Evolutionary conservation across 306 rosid genomes (phyloP), one percentile per base, ranked within the genome.

Genomic region (Prunus dulcis): DNA sequence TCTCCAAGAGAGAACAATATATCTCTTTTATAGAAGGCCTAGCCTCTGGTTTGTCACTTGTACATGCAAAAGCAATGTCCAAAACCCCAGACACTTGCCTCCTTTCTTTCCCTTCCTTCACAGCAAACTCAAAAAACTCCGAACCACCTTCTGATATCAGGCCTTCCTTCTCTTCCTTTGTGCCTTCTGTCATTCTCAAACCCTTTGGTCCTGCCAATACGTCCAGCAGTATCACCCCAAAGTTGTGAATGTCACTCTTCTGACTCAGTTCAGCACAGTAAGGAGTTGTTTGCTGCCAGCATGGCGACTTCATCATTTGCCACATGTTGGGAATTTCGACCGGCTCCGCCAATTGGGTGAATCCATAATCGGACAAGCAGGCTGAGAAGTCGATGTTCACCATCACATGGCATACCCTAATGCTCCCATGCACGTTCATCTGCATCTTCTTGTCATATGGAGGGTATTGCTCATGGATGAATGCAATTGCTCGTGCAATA

Each of bases 331-430:
- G 19, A 49, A 67, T 13, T 15, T 73, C 75, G 3, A 47, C 75
- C 8, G 10, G 55, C 69, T 73, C 56, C 0, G 79, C 83, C 46
- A 79, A 12, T 23, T 79, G 83, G 62, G 78, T 43, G 17, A 73
- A 46, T 22, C 79, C 75, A 47, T 80, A 80, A 22, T 80, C 71
- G 1, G 83, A 73, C 64, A 80, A 57, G 63, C 75, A 34, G 23
- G 79, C 71, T 1, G 83, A 80, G 75, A 80, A 73, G 77, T 74
- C 79, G 18, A 65, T 19, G 58, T 67, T 80, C 30, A 80, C 66
- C 53, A 80, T 49, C 15, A 80, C 64, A 30, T 80, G 74, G 17
- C 76, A 67, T 38, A 75, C 57, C 71, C 75, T 60, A 62, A 80
- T 25, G 64, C 67, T 74, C 63, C 79, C 79, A 17, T 80, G 79